Percentiles rank a stretch among this genome's conserved stretches.
Conservation (phyloP, 2,329 filamentous ascomycete genomes). For the Clonostachys sp. region DNA sequence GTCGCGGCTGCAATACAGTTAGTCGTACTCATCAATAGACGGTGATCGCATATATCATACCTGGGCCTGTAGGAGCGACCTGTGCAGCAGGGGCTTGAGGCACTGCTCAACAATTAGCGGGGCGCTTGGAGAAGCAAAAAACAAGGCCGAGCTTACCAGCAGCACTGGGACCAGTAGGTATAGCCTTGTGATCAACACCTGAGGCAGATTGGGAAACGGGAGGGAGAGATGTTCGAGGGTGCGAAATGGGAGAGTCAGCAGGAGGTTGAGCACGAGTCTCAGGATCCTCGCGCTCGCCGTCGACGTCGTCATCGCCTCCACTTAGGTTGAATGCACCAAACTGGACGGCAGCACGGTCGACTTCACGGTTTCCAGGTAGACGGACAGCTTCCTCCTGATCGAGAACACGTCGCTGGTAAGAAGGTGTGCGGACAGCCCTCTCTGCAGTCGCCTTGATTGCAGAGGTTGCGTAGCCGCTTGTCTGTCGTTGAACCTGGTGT, state of each 20-base stretch:
- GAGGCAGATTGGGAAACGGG: slow-evolving; percentile 56
- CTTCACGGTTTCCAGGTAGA: slow-evolving; percentile 94
- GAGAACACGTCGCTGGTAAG: slow-evolving; percentile 79
- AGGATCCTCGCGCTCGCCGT: slow-evolving; percentile 90
- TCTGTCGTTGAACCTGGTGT: slow-evolving; percentile 49
- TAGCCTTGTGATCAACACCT: slow-evolving; percentile 55
- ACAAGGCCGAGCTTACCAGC: neutral
- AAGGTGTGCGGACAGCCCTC: slow-evolving; percentile 63
- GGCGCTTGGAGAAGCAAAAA: too few relatives aligned
- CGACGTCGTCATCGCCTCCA: slow-evolving; percentile 80
- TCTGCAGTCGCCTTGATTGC: slow-evolving; percentile 73
- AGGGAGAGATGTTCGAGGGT: slow-evolving; percentile 82
- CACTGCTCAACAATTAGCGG: slow-evolving; percentile 4
- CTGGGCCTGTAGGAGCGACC: neutral
- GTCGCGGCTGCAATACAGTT: slow-evolving; percentile 10
- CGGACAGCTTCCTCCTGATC: slow-evolving; percentile 97
- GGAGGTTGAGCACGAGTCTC: slow-evolving; percentile 93
- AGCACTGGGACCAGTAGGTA: slow-evolving; percentile 30
- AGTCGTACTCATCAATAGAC: slow-evolving; percentile 1
- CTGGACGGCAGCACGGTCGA: slow-evolving; percentile 89
- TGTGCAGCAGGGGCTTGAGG: slow-evolving; percentile 16
- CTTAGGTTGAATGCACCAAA: slow-evolving; percentile 94
- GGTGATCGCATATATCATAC: neutral
- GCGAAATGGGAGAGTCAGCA: slow-evolving; percentile 82
- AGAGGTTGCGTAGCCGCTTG: slow-evolving; percentile 71